phyloP scores from a whole-genome alignment of 2,329 filamentous ascomycete genomes.

The Aspergillus sojae region DNA sequence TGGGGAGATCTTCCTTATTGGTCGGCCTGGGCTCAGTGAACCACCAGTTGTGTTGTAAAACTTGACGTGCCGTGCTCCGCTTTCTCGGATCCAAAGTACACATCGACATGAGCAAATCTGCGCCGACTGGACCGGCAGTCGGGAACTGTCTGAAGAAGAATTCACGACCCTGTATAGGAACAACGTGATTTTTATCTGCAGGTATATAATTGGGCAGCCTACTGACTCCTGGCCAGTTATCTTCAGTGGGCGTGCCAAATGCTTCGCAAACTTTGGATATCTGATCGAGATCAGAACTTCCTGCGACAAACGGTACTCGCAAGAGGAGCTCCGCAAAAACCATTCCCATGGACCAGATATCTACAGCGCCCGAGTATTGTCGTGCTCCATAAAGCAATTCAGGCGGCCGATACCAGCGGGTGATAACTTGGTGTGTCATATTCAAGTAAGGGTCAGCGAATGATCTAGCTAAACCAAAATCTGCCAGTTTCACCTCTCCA shows the following conservation, averaged over 20 bases:
- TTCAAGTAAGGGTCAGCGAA: constrained; percentile 85
- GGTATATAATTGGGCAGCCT: constrained; percentile 79
- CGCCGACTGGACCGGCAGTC: constrained; percentile 77
- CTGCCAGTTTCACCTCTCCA: constrained; percentile 91
- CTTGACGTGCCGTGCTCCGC: constrained; percentile 73
- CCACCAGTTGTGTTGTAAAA: constrained; percentile 87
- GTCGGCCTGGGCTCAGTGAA: constrained; percentile 79
- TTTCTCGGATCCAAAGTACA: constrained; percentile 83
- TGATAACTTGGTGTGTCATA: constrained; percentile 96
- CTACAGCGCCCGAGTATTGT: constrained; percentile 87
- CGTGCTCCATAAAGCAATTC: constrained; percentile 89
- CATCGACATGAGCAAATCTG: constrained; percentile 85
- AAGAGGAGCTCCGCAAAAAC: constrained; percentile 91
- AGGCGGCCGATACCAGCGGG: constrained; percentile 92
- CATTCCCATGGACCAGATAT: constrained; percentile 90
- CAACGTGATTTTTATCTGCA: constrained; percentile 59
- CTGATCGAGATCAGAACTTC: constrained; percentile 83
- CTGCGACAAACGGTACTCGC: constrained; percentile 79
- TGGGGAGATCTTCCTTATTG: constrained; percentile 76
- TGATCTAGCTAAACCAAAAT: constrained; percentile 90
- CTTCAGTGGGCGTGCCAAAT: constrained; percentile 88
- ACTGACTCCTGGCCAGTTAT: constrained; percentile 91
- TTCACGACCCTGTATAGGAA: constrained; percentile 63
- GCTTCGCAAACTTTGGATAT: constrained; percentile 80
- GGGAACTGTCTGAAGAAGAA: constrained; percentile 78